Evolutionary conservation across 768 basidiomycete species (phyloP).

Genomic region (Russula earlei): DNA sequence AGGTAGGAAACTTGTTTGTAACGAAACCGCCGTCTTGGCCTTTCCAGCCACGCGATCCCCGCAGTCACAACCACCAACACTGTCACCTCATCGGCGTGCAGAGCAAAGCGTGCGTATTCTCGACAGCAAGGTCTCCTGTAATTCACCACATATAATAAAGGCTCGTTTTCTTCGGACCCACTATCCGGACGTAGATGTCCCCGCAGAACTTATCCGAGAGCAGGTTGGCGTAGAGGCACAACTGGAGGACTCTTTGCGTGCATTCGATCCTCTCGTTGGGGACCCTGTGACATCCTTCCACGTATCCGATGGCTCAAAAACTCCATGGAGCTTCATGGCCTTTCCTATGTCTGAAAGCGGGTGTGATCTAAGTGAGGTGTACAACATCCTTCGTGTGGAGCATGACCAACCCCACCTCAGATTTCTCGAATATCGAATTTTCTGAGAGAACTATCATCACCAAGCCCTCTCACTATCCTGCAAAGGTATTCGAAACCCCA

Average conservation of each 20-base stretch:
- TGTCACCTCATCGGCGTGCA: constrained; percentile 38
- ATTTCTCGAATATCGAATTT: constrained; percentile 37
- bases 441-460: constrained; percentile 27
- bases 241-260: constrained; percentile 27
- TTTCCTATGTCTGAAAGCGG: constrained; percentile 60
- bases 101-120: constrained; percentile 52
- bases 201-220: constrained; percentile 53
- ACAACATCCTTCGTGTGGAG: neutral
- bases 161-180: constrained; percentile 62
- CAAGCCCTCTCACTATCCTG: constrained; percentile 34
- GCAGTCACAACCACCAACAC: constrained; percentile 24
- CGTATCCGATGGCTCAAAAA: constrained; percentile 22
- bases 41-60: constrained; percentile 51
- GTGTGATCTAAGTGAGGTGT: constrained; percentile 46
- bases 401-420: constrained; percentile 26
- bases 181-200: constrained; percentile 67
- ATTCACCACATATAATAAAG: constrained; percentile 29
- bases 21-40: constrained; percentile 32
- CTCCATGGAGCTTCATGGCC: constrained; percentile 30
- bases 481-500: constrained; percentile 50
- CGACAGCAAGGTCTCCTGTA: neutral
- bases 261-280: constrained; percentile 51
- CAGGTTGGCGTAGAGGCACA: constrained; percentile 41
- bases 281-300: constrained; percentile 40
- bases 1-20: constrained; percentile 28